Evolutionary conservation across 2,329 filamentous ascomycete species (phyloP), one percentile per base, ranked within the genome.

Genomic region (Venturia asperata): DNA sequence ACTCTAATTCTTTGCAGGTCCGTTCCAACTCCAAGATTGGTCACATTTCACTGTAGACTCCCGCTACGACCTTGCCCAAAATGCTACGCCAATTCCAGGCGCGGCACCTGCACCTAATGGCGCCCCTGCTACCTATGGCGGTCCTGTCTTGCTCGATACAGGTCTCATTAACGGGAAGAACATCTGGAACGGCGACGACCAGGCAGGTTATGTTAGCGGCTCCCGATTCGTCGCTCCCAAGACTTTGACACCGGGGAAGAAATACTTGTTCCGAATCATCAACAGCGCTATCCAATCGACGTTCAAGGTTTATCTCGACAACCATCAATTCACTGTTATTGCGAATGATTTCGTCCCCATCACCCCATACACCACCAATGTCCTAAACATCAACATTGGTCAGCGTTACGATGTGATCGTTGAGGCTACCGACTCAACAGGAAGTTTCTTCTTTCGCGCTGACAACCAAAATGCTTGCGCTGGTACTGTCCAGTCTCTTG

Each of bases 251-350:
- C 2, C 64, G 66, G 15, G 72, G 70, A 70, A 72, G 69, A 70
- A 65, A 19, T 72, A 76, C 56, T 66, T 71, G 10, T 66, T 76
- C 47, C 68, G 72, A 47, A 42, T 76, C 24, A 67, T 76, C 68
- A 74, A 72, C 68, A 68, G 70, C 19, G 74, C 74, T 13, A 76
- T 77, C 27, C 71, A 79, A 49, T 75, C 76, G 0, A 76, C 74
- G 21, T 78, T 74, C 69, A 76, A 76, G 65, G 79, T 80, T 69
- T 74, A 73, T 63, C 76, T 79, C 49, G 77, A 79, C 64, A 72
- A 72, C 9, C 77, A 79, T 68, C 70, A 71, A 27, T 69, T 77
- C 52, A 73, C 72, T 17, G 76, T 78, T 49, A 76, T 78, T 30
- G 70, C 74, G 39, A 72, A 69, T 47, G 75, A 78, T 64, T 77